Base-by-base conservation (phyloP, 176 grass and related monocot genomes). In the Elaeis guineensis region DNA sequence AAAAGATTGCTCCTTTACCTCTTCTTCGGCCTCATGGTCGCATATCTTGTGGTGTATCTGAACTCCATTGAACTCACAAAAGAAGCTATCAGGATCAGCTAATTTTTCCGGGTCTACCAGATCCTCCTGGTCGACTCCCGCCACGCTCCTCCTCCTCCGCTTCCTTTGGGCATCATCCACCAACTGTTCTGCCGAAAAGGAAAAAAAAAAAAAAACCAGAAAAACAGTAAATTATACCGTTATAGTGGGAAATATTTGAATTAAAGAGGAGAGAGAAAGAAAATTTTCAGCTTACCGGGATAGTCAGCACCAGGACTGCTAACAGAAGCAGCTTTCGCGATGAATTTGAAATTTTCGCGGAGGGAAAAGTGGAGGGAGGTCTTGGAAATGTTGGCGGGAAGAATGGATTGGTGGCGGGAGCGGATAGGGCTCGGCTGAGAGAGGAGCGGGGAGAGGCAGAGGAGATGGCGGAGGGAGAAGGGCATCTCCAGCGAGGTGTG, bases 21-120 rank as follows among this genome's bases (percentile, higher is more conserved):
- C 76, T 15, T 48, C 28, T 0, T 16, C 19, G 3, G 64, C 66
- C n/a, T 65, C 68, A 8, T 80, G 80, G 74, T 72, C 72, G 67
- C 72, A 83, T 21, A 89, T 69, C 87, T 91, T 97, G 73, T 97
- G 81, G 67, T 97, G 84, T 19, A 97, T 55, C 49, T 76, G 64
- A 12, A 91, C 59, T n/a, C 87, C 84, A 64, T 78, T 82, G 63
- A 91, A 64, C 70, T 97, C 81, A 57, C 54, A 97, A 79, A 97
- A 97, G 50, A 75, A 72, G 59, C 93, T 97, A 78, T 91, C 87
- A 6, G 78, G 69, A 49, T 97, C 84, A 1, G 84, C 83, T 15
- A 97, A 78, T 58, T 73, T 63, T 5, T 70, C 88, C 0, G 84
- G 79, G 21, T 97, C 84, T 17, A 88, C 61, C 67, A 92, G 75